Conservation (phyloP, 768 basidiomycete species). For the Leccinum ochraceum region DNA sequence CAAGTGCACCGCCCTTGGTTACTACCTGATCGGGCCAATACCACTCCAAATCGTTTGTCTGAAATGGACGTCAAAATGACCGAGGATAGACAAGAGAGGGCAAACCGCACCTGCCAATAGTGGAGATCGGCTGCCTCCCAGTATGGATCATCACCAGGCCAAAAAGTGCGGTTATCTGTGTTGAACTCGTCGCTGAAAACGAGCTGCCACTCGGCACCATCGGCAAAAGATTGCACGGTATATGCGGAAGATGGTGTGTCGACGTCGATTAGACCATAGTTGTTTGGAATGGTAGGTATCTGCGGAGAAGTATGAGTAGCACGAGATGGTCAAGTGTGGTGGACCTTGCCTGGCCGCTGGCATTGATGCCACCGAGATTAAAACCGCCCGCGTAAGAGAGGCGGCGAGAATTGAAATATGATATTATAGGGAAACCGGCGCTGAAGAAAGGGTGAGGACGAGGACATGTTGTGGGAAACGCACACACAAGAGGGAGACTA, state of each 20-base stretch:
- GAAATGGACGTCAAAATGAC: conserved; percentile 2
- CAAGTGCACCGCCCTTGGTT: conserved; percentile 71
- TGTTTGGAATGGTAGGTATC: conserved; percentile 62
- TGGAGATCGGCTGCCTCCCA: conserved; percentile 86
- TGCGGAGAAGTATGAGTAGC: conserved; percentile 20
- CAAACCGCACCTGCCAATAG: conserved; percentile 62
- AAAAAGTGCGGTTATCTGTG: conserved; percentile 70
- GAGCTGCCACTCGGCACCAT: conserved; percentile 59
- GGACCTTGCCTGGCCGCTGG: conserved; percentile 60
- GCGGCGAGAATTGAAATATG: conserved; percentile 49
- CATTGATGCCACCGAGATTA: conserved; percentile 77
- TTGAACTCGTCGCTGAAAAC: conserved; percentile 93
- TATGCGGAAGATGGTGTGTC: conserved; percentile 69
- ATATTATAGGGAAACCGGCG: conserved; percentile 63
- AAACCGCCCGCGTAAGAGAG: conserved; percentile 60
- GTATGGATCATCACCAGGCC: conserved; percentile 84
- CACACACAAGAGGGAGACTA: conserved; percentile 62
- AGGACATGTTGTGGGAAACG: neutral
- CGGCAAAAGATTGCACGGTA: conserved; percentile 51
- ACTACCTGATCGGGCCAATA: conserved; percentile 81
- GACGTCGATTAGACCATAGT: conserved; percentile 71
- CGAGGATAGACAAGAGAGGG: neutral
- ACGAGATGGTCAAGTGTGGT: neutral
- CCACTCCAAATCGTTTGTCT: conserved; percentile 84
- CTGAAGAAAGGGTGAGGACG: conserved; percentile 32